A percentile compares a stretch with the other conserved stretches of the same genome.
Evolutionary conservation across 352 stramenopile species (phyloP).

Genomic region (Globisporangium viniferum): DNA sequence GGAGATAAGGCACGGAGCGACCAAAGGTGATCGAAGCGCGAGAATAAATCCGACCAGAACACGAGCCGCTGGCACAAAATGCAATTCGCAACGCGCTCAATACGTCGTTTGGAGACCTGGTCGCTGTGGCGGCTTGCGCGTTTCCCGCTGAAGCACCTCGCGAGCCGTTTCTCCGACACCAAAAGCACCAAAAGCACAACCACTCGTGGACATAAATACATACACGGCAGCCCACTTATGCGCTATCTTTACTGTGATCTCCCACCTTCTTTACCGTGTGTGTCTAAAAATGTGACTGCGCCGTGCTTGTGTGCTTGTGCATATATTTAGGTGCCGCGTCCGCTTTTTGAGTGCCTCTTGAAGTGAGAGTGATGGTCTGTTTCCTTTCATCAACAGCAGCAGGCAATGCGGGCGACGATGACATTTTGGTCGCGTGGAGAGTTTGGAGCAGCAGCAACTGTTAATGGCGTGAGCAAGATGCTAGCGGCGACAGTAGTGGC

Average conservation of each 20-base stretch:
- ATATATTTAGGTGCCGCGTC: not conserved
- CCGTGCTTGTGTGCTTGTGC: not conserved
- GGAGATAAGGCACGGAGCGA: not conserved
- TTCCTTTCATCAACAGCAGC: not conserved
- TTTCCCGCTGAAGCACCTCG: not conserved
- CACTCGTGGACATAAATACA: constrained; percentile 4
- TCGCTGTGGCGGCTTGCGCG: not conserved
- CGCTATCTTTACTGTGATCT: not conserved
- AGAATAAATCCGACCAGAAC: constrained; percentile 12
- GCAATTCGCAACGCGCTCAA: not conserved
- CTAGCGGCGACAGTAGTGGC: not conserved
- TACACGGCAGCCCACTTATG: not conserved
- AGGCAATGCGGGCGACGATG: not conserved
- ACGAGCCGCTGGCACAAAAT: not conserved
- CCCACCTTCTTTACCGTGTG: not conserved
- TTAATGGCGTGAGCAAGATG: not conserved
- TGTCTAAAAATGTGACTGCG: not conserved
- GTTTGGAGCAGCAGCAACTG: not conserved
- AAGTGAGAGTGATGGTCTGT: constrained; percentile 15
- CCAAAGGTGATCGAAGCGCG: not conserved
- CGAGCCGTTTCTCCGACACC: constrained; percentile 4
- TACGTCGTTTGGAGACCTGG: not conserved
- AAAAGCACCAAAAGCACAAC: constrained; percentile 4
- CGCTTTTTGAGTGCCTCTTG: not conserved
- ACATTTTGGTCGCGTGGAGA: not conserved